Base-by-base conservation (phyloP, 768 basidiomycete species). In the Suillus hirtellus region DNA sequence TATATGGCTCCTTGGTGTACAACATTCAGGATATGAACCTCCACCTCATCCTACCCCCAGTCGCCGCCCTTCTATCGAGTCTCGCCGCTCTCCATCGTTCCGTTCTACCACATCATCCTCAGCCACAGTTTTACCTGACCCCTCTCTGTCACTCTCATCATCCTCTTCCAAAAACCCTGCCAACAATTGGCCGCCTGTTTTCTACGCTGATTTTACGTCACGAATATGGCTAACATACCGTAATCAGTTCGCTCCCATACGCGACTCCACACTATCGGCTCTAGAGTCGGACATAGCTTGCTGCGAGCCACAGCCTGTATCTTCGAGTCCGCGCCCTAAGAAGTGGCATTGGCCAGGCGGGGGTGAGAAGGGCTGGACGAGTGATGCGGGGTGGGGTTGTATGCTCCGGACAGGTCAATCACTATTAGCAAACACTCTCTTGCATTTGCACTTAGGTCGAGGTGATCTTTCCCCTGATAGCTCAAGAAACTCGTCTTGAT, bases 151-250 rank as follows among this genome's bases (percentile, higher is more conserved):
- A 4, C 75, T 80, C 37, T 79, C 79, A 0, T 67, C 74, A 0
- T 67, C 76, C 0, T 72, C 80, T 6, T 58, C 62, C 56, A 74
- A 75, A 64, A 66, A 74, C 43, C 68, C 71, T 14, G 73, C 73
- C 0, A 75, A 70, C 15, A 79, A 84, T 69, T 94, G 93, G 93
- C 92, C 92, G 0, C 84, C 88, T 9, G 82, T 84, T 42, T 97
- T 97, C 73, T 95, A 95, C 70, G 81, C 84, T 14, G 96, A 98
- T 76, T 98, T 96, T 74, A 88, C 88, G 0, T 92, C 92, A 1
- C 82, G 90, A 7, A 81, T 97, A 59, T 97, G 94, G 90, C 82
- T 96, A 50, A 96, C 95, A 0, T 99, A 99, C 76, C 91, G 96
- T 27, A 88, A 88, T 2, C 89, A 94, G 46, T 96, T 96, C 66